phyloP scores from a whole-genome alignment of 345 rosid genomes.

The Diplotaxis tenuifolia region DNA sequence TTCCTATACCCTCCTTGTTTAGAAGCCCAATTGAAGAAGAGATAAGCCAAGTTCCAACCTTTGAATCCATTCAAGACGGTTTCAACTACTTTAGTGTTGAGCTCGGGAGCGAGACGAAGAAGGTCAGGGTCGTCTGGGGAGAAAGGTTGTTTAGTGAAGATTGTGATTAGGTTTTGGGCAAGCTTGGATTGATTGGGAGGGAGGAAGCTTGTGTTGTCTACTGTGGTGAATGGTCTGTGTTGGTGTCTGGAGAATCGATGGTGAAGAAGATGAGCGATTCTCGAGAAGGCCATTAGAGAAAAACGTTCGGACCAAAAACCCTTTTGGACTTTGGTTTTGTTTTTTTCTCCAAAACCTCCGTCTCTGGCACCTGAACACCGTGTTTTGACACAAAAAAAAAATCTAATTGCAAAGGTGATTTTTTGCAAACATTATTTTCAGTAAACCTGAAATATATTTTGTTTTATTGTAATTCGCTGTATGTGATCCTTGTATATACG shows the following conservation, averaged over 20 bases:
- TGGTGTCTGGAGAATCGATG: conserved; percentile 24
- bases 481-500: no score
- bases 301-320: conserved; percentile 3
- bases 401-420: not conserved
- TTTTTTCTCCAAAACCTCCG: not conserved
- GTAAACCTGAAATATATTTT: no score
- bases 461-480: no score
- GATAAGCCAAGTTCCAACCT: conserved; percentile 55
- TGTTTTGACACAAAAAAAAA: no score
- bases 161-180: conserved; percentile 44
- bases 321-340: not conserved
- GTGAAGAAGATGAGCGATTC: conserved; percentile 32
- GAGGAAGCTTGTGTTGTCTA: conserved; percentile 23
- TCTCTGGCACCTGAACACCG: not conserved
- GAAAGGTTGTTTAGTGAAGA: conserved; percentile 54
- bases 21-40: conserved; percentile 67
- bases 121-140: conserved; percentile 49
- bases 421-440: no score
- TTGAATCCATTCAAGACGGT: conserved; percentile 50
- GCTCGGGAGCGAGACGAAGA: conserved; percentile 47
- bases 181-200: conserved; percentile 35
- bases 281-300: conserved; percentile 31
- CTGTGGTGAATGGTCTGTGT: conserved; percentile 31
- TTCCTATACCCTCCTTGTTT: not conserved
- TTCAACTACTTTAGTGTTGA: conserved; percentile 64